Percentiles rank a stretch among this genome's conserved stretches.
phyloP scores from a whole-genome alignment of 305 asterid genomes.

The Vinca major region DNA sequence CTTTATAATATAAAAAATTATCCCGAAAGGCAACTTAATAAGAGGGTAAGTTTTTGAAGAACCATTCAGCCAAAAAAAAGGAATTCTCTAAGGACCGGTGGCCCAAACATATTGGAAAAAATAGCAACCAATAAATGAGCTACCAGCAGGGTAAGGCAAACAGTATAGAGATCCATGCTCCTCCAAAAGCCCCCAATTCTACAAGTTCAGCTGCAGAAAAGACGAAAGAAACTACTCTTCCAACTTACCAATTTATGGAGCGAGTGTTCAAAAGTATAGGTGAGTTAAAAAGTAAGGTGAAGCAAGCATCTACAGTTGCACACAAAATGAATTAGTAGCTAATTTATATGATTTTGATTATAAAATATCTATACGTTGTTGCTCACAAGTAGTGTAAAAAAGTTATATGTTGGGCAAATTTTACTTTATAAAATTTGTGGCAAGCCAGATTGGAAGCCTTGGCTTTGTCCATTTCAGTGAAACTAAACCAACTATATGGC shows the following conservation, averaged over 20 bases:
- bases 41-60: neutral
- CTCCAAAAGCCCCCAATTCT: neutral
- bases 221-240: neutral
- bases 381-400: neutral
- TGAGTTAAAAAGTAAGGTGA: neutral
- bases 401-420: neutral
- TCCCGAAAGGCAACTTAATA: neutral
- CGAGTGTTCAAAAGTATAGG: neutral
- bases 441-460: neutral
- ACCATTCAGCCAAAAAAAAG: too few species aligned
- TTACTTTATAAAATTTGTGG: neutral
- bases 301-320: neutral
- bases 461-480: neutral
- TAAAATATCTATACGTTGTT: neutral
- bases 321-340: neutral
- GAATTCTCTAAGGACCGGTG: neutral
- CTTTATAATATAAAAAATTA: neutral
- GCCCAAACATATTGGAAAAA: neutral
- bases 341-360: neutral
- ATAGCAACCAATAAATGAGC: neutral
- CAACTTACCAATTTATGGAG: neutral
- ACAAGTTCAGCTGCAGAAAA: slow-evolving; percentile 5
- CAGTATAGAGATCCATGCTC: neutral
- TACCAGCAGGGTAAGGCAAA: neutral
- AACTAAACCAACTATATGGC: neutral